Percentiles rank a stretch among this genome's conserved stretches.
These are phyloP conservation scores for Magnusiomyces tetraspermus DNA, from an alignment of 1,139 yeast genomes.

Conservation along the genomic window DNA sequence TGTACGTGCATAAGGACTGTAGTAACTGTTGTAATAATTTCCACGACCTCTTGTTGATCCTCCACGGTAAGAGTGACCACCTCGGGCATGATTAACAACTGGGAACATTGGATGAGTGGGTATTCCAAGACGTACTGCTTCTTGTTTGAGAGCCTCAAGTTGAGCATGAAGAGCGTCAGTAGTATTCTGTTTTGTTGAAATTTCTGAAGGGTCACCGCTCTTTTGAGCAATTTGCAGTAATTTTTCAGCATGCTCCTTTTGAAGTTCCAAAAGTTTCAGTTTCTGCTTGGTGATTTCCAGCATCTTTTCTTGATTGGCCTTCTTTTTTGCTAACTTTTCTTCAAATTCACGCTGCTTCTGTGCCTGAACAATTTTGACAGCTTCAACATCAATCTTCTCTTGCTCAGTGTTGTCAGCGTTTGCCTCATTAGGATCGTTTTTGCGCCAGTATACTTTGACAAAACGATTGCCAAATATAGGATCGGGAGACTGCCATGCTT, in stretches of 20 bases:
- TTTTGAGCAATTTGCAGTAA: slow-evolving; percentile 24
- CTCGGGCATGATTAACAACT: slow-evolving; percentile 5
- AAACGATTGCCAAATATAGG: slow-evolving; percentile 43
- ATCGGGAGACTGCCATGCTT: slow-evolving; percentile 38
- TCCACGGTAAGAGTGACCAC: slow-evolving; percentile 4
- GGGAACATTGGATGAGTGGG: slow-evolving; percentile 8
- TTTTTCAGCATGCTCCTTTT: slow-evolving; percentile 29
- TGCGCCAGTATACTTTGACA: slow-evolving; percentile 40
- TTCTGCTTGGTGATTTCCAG: slow-evolving; percentile 32
- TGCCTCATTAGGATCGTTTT: slow-evolving; percentile 16
- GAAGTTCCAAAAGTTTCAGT: slow-evolving; percentile 29
- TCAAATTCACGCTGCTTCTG: slow-evolving; percentile 38
- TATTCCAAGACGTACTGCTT: slow-evolving; percentile 29
- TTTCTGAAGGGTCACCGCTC: slow-evolving; percentile 23
- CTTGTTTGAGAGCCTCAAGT: slow-evolving; percentile 31
- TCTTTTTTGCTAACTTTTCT: slow-evolving; percentile 32
- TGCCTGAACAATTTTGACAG: slow-evolving; percentile 32
- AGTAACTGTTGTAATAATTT: slow-evolving; percentile 20
- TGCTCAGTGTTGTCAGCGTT: too few species aligned
- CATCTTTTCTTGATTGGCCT: slow-evolving; percentile 30
- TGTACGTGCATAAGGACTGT: slow-evolving; percentile 20
- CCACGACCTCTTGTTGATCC: slow-evolving; percentile 16
- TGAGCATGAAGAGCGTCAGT: slow-evolving; percentile 31
- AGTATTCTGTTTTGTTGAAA: slow-evolving; percentile 24
- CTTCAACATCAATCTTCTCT: slow-evolving; percentile 32